phyloP scores from a whole-genome alignment of 2,329 filamentous ascomycete species.

The Aaosphaeria pasadenensis region DNA sequence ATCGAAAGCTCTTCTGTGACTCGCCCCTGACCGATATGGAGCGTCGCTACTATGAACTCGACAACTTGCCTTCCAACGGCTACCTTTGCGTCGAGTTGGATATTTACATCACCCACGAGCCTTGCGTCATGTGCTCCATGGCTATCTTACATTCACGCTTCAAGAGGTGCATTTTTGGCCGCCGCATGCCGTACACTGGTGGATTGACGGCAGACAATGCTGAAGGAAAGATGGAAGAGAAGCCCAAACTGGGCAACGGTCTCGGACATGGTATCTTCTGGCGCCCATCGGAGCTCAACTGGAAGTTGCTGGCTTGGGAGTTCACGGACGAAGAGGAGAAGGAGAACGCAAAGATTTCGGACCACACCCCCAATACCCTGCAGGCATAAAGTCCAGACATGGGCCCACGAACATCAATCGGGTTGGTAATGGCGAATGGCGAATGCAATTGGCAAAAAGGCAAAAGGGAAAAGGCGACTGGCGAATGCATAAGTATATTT shows the following conservation, averaged over 20 bases:
- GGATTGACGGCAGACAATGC: slow-evolving; percentile 71
- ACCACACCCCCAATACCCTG: slow-evolving; percentile 20
- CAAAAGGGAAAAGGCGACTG: no score
- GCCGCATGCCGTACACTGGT: slow-evolving; percentile 76
- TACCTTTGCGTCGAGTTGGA: slow-evolving; percentile 94
- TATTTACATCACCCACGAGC: slow-evolving; percentile 92
- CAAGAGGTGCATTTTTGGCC: slow-evolving; percentile 76
- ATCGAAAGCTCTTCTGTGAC: slow-evolving; percentile 56
- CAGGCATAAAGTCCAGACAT: slow-evolving; percentile 22
- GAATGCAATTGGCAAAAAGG: no score
- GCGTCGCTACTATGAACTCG: slow-evolving; percentile 54
- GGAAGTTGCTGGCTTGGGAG: slow-evolving; percentile 81
- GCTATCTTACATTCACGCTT: slow-evolving; percentile 92
- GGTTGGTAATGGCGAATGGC: not conserved
- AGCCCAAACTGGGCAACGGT: slow-evolving; percentile 10
- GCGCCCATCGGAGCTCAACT: slow-evolving; percentile 72
- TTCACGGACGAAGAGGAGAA: slow-evolving; percentile 45
- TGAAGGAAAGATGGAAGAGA: not conserved
- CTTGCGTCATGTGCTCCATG: slow-evolving; percentile 96
- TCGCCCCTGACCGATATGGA: slow-evolving; percentile 67
- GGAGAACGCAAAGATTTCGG: not conserved
- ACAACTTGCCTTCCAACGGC: slow-evolving; percentile 69
- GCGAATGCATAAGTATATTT: no score
- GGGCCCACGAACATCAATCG: not conserved
- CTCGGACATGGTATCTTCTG: slow-evolving; percentile 62